These are phyloP conservation scores for Candida chauliodis DNA, from an alignment of 805 yeast genomes.

Conservation along the genomic window DNA sequence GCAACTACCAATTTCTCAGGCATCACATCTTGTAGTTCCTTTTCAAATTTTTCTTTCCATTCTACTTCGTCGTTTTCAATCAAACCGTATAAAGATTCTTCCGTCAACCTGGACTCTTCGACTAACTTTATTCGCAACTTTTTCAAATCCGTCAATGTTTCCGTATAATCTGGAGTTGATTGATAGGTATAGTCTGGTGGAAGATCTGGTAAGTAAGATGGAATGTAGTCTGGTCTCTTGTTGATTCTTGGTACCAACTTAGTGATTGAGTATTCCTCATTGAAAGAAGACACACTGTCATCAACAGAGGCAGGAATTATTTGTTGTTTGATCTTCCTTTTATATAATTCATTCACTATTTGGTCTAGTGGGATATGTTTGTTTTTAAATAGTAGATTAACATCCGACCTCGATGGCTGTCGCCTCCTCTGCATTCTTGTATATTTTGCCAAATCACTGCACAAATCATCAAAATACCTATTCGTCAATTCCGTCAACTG, in stretches of 20 bases:
- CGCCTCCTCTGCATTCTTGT: constrained; percentile 60
- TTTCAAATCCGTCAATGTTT: constrained; percentile 65
- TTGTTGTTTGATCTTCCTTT: constrained; percentile 8
- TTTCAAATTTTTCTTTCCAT: constrained; percentile 27
- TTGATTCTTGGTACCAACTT: constrained; percentile 52
- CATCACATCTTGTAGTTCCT: constrained; percentile 17
- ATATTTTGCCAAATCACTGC: constrained; percentile 43
- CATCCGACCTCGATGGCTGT: constrained; percentile 50
- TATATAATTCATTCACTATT: constrained; percentile 12
- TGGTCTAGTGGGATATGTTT: constrained; percentile 33
- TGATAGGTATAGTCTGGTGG: constrained; percentile 94
- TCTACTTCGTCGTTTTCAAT: constrained; percentile 37
- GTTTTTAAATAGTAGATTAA: constrained; percentile 41
- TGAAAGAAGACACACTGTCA: constrained; percentile 46
- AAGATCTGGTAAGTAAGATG: constrained; percentile 76
- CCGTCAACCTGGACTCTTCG: constrained; percentile 78
- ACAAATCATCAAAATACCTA: constrained; percentile 32
- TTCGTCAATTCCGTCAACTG: constrained; percentile 26
- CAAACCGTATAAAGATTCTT: constrained; percentile 66
- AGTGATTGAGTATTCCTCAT: constrained; percentile 48
- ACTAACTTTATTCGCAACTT: constrained; percentile 68
- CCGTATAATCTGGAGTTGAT: constrained; percentile 66
- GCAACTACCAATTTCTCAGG: constrained; percentile 12
- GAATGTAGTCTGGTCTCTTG: constrained; percentile 47
- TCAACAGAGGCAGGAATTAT: constrained; percentile 2